Evolutionary conservation across 2,329 filamentous ascomycete genomes (phyloP), one percentile per base, ranked within the genome.

Genomic region (Myriosclerotinia scirpicola): DNA sequence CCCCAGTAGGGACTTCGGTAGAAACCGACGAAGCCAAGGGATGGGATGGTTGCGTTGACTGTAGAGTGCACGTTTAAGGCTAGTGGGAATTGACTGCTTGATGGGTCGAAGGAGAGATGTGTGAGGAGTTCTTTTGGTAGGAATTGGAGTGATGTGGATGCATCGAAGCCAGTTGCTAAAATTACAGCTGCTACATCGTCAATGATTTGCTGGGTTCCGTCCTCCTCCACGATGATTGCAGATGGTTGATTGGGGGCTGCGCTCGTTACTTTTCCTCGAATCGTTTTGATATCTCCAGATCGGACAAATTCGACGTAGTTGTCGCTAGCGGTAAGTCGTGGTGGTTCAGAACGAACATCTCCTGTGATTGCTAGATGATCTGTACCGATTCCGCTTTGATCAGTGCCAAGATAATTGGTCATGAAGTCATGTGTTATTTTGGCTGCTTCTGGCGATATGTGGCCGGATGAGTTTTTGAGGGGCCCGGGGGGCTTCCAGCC

Each of bases 1-100:
- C 90, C 90, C 92, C 92, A 96, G 76, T 92, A 95, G 0, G 91
- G 91, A 0, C 90, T 90, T 68, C 92, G 85, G 74, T 96, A 96
- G 77, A 93, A 92, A 0, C 92, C 92, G 1, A 95, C 88, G 72
- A 95, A 93, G 0, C 90, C 91, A 0, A 95, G 78, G 7, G 84
- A 84, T 0, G 88, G 84, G 0, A 93, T 77, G 0, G 81, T 78
- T 0, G 84, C 82, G 67, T 88, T 85, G 65, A 88, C 80, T 0
- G 87, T 88, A 1, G 85, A 85, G 70, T 91, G 88, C 60, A 89
- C 87, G 30, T 89, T 86, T 0, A 95, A 80, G 0, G 89, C 84
- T 1, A 91, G 76, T 0, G 88, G 87, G n/a, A 88, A 82, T 20
- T 79, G 75, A 34, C 70, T 70, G 34, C 71, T 71, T 0, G 76